Evolutionary conservation across 768 basidiomycete genomes (phyloP).

Genomic region (Lyophyllum decastes): DNA sequence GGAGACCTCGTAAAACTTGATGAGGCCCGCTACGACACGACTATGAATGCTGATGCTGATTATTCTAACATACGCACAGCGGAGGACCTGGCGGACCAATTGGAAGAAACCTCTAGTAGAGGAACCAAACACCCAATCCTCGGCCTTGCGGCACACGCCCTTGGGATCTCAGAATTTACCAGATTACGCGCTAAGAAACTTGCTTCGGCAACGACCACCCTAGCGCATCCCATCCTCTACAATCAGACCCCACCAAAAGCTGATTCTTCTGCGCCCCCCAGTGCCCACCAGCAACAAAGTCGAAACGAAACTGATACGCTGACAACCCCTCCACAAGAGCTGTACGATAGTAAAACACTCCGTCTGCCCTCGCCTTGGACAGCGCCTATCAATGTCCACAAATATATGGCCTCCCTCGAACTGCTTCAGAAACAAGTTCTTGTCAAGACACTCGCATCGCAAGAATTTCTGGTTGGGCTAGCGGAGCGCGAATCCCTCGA

Average conservation of each 20-base stretch:
- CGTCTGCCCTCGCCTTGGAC: slow-evolving; percentile 34
- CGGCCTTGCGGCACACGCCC: slow-evolving; percentile 20
- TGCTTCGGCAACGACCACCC: slow-evolving; percentile 2
- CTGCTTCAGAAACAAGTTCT: slow-evolving; percentile 69
- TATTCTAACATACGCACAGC: neutral
- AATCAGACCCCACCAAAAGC: neutral
- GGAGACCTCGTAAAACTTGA: neutral
- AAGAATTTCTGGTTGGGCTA: slow-evolving; percentile 50
- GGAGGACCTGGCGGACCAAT: neutral
- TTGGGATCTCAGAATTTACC: slow-evolving; percentile 39
- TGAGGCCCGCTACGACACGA: neutral
- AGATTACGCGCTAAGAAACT: slow-evolving; percentile 41
- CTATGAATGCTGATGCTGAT: neutral
- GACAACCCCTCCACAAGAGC: slow-evolving; percentile 36
- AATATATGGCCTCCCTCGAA: slow-evolving; percentile 70
- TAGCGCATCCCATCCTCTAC: slow-evolving; percentile 2
- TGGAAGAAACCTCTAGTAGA: neutral
- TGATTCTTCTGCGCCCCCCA: neutral
- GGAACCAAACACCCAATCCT: neutral
- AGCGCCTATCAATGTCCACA: slow-evolving; percentile 43
- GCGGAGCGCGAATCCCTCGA: slow-evolving; percentile 64
- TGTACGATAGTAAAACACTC: slow-evolving; percentile 48
- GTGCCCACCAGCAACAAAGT: neutral
- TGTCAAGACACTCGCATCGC: slow-evolving; percentile 48
- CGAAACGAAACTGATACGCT: neutral